phyloP scores from a whole-genome alignment of 176 grass and related monocot genomes.

The Eragrostis nindensis region DNA sequence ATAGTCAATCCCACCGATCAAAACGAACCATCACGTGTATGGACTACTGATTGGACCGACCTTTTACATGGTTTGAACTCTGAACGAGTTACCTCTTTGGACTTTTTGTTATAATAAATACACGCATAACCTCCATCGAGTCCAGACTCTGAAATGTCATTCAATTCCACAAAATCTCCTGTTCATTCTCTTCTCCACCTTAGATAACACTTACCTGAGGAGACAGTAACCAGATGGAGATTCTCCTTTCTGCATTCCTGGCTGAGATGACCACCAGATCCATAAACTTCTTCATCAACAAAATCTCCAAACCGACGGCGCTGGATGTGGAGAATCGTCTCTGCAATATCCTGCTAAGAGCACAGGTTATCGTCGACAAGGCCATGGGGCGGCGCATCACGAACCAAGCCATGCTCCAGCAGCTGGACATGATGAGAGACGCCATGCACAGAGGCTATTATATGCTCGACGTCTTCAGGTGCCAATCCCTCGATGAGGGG shows the following conservation, averaged over 20 bases:
- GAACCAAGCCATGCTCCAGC: not conserved
- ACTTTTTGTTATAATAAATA: too few relatives aligned
- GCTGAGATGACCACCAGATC: not conserved
- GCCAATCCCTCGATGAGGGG: not conserved
- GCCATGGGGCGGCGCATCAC: not conserved
- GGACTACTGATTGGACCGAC: too few relatives aligned
- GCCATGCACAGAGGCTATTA: not conserved
- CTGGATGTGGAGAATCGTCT: not conserved
- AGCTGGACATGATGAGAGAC: not conserved
- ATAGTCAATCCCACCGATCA: too few relatives aligned
- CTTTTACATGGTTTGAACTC: too few relatives aligned
- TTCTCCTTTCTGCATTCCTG: not conserved
- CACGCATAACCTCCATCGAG: too few relatives aligned
- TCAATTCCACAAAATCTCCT: too few relatives aligned
- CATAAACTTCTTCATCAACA: constrained; percentile 1
- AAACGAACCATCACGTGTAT: too few relatives aligned
- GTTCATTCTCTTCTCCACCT: not conserved
- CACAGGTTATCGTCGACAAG: not conserved
- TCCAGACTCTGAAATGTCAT: too few relatives aligned
- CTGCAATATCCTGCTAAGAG: too few relatives aligned
- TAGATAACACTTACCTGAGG: not conserved
- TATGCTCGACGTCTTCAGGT: not conserved
- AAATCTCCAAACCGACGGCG: not conserved
- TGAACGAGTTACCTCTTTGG: too few relatives aligned
- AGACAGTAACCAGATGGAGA: not conserved